These are phyloP conservation scores for Pholiota microspora DNA, from an alignment of 768 basidiomycete species.

Conservation along the genomic window DNA sequence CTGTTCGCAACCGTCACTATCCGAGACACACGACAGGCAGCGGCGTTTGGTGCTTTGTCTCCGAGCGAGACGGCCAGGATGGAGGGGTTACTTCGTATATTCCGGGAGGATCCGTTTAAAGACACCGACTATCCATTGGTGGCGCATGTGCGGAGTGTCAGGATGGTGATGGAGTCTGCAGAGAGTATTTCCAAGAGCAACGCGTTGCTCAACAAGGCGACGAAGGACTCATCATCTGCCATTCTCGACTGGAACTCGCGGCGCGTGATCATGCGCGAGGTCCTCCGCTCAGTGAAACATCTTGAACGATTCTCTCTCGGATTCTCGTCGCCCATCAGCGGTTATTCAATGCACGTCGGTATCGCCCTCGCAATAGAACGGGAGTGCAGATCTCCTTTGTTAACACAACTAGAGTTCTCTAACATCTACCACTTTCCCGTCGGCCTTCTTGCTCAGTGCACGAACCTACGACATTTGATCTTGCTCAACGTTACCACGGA, in stretches of 20 bases:
- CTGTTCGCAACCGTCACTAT: slow-evolving; percentile 8
- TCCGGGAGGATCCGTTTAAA: slow-evolving; percentile 4
- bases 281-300: slow-evolving; percentile 1
- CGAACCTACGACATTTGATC: slow-evolving; percentile 1
- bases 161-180: slow-evolving; percentile 6
- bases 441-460: slow-evolving; percentile 7
- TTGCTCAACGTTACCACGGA: slow-evolving; percentile 4
- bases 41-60: not conserved
- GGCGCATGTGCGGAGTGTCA: slow-evolving; percentile 6
- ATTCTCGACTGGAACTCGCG: slow-evolving; percentile 10
- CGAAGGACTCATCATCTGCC: slow-evolving; percentile 1
- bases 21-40: slow-evolving; percentile 4
- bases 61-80: slow-evolving; percentile 7
- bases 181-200: not conserved
- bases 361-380: slow-evolving; percentile 7
- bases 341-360: slow-evolving; percentile 4
- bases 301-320: slow-evolving; percentile 6
- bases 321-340: slow-evolving; percentile 7
- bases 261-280: slow-evolving; percentile 8
- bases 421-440: slow-evolving; percentile 11
- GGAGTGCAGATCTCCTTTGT: slow-evolving; percentile 1
- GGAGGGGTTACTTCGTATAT: slow-evolving; percentile 4
- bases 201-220: not conserved
- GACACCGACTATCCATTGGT: slow-evolving; percentile 1
- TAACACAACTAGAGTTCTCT: slow-evolving; percentile 2